Conservation (phyloP, 768 basidiomycete genomes). For the Mycena maculata region DNA sequence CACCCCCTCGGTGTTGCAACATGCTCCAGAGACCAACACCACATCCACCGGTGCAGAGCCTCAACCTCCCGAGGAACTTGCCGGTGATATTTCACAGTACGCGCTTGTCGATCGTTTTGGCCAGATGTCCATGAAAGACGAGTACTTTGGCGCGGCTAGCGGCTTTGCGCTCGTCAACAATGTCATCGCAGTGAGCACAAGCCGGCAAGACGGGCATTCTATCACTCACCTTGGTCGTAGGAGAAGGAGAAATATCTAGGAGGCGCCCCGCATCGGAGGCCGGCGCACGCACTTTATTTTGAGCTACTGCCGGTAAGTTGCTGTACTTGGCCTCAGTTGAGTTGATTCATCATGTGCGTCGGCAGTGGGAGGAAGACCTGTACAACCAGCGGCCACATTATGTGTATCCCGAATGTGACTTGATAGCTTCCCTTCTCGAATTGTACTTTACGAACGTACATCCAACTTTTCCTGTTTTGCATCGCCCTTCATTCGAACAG, state of each 20-base stretch:
- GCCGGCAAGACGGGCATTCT: no score
- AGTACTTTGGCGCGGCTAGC: slow-evolving; percentile 14
- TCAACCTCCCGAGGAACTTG: slow-evolving; percentile 1
- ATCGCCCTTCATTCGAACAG: slow-evolving; percentile 32
- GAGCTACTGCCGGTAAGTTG: slow-evolving; percentile 21
- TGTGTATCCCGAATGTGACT: slow-evolving; percentile 47
- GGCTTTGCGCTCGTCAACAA: slow-evolving; percentile 22
- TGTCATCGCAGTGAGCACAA: slow-evolving; percentile 24
- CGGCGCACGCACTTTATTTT: slow-evolving; percentile 14
- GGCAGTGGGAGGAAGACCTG: slow-evolving; percentile 30
- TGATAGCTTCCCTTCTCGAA: slow-evolving; percentile 57
- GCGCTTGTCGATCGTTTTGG: slow-evolving; percentile 22
- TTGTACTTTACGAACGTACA: slow-evolving; percentile 60
- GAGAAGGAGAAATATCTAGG: slow-evolving; percentile 21
- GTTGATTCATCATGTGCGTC: no score
- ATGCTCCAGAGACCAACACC: not conserved
- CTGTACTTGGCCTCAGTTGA: not conserved
- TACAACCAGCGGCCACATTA: slow-evolving; percentile 25
- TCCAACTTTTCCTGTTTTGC: slow-evolving; percentile 55
- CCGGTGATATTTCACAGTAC: not conserved
- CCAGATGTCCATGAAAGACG: not conserved
- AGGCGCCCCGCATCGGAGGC: not conserved
- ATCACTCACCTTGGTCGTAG: not conserved
- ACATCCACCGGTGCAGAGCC: not conserved
- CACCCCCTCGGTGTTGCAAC: not conserved